Conservation (phyloP, 306 rosid species). For the Malus fusca region DNA sequence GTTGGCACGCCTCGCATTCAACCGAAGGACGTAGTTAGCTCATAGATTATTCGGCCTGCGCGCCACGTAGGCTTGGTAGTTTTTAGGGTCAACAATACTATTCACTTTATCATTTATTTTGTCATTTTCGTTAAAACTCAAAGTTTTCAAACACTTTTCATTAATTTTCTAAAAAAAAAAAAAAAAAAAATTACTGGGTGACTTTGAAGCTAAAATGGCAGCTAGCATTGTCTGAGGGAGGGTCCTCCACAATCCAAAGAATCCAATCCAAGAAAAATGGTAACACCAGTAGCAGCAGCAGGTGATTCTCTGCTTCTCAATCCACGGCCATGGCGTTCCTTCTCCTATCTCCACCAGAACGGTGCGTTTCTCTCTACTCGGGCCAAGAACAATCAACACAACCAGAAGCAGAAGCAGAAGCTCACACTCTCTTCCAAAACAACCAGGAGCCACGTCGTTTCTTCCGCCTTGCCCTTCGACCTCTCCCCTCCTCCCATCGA, state of each 20-base stretch:
- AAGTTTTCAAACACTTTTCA: too few species aligned
- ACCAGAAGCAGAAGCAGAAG: not conserved
- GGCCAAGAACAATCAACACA: not conserved
- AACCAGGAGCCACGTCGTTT: not conserved
- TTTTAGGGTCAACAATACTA: too few species aligned
- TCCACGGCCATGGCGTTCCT: conserved; percentile 24
- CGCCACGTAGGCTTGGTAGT: too few species aligned
- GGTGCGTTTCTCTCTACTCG: conserved; percentile 4
- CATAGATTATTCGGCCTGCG: too few species aligned
- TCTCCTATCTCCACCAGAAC: conserved; percentile 15
- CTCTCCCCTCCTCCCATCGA: conserved; percentile 91
- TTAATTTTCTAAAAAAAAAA: too few species aligned
- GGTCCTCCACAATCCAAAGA: not conserved
- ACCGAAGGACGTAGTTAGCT: too few species aligned
- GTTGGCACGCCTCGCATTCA: too few species aligned
- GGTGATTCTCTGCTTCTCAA: not conserved
- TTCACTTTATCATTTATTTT: too few species aligned
- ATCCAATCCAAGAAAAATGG: not conserved
- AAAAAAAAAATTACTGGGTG: too few species aligned
- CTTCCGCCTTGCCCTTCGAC: conserved; percentile 45
- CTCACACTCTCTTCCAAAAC: conserved; percentile 3
- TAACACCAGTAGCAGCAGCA: not conserved
- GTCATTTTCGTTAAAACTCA: too few species aligned
- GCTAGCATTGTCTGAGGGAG: too few species aligned
- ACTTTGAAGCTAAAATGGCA: too few species aligned